These are phyloP conservation scores for Cunninghamia lanceolata DNA, from an alignment of 75 land plant species.

Conservation along the genomic window DNA sequence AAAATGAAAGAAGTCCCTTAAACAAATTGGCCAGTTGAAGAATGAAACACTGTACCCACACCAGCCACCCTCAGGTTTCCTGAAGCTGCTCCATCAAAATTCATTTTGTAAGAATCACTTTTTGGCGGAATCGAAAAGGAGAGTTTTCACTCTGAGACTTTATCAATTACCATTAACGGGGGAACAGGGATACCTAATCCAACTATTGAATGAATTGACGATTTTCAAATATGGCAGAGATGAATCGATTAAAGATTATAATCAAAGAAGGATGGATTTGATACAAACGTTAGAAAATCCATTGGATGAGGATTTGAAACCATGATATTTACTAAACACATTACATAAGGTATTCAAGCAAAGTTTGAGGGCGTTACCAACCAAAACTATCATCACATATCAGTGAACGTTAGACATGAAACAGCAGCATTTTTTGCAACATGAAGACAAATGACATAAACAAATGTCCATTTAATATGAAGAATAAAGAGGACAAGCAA, in stretches of 20 bases:
- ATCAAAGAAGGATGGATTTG: not conserved
- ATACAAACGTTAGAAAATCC: not conserved
- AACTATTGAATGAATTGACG: not conserved
- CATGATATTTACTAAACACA: not conserved
- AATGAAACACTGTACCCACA: too few species aligned
- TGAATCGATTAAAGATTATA: not conserved
- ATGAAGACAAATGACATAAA: too few species aligned
- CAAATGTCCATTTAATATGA: too few species aligned
- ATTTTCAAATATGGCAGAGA: not conserved
- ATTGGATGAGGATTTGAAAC: not conserved
- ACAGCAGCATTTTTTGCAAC: not conserved
- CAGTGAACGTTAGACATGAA: not conserved
- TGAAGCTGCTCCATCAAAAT: too few species aligned
- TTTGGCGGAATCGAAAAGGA: too few species aligned
- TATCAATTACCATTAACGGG: too few species aligned
- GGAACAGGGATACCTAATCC: not conserved
- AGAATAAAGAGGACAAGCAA: too few species aligned
- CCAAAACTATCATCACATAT: not conserved
- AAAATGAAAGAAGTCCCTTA: too few species aligned
- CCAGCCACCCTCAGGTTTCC: too few species aligned
- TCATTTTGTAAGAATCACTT: too few species aligned
- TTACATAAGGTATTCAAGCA: not conserved
- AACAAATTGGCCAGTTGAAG: too few species aligned
- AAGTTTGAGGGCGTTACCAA: not conserved
- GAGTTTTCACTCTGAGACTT: too few species aligned